Base-by-base conservation (phyloP, 257 asterid genomes). In the Thymus quinquecostatus region DNA sequence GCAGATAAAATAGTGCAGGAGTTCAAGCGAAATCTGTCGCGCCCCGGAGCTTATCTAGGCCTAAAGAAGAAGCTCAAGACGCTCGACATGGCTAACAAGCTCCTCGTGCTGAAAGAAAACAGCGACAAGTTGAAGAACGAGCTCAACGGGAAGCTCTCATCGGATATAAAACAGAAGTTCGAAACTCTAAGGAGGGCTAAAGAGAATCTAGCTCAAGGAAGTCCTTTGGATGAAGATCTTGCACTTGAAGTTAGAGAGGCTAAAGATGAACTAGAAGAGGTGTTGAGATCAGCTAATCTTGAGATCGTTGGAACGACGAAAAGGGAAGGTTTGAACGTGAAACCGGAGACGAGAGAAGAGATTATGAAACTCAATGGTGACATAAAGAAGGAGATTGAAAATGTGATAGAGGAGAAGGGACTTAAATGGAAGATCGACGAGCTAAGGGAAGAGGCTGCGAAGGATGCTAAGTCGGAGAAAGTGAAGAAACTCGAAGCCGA, bases 21-120 rank as follows among this genome's bases (percentile, higher is more conserved):
- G 70, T 57, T 86, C 58, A 83, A 86, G 66, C 60, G 67, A 48
- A 83, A 79, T 9, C 72, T 86, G 13, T 80, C 88, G 6, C 77
- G 76, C n/a, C 85, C 86, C 0, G 83, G 83, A 6, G 85, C 82
- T 0, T 86, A 77, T 81, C 45, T 81, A 73, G 79, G 79, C 41
- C 56, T 86, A 71, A 79, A 86, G 65, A 74, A 61, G 55, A 83
- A 83, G 84, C 82, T 83, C 30, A 82, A 79, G 49, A 81, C 71
- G n/a, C 60, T 85, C 49, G 30, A 53, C 12, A 67, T 79, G 28
- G 85, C 78, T 40, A 64, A 34, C 55, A 76, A 67, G 77, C 71
- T 82, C 70, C 73, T 85, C 14, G 51, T 73, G 73, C 9, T 64
- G 74, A 86, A 81, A 70, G 82, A 77, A 10, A 86, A 74, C 65